Evolutionary conservation across 2,329 filamentous ascomycete genomes (phyloP).

Genomic region (Boeremia exigua): DNA sequence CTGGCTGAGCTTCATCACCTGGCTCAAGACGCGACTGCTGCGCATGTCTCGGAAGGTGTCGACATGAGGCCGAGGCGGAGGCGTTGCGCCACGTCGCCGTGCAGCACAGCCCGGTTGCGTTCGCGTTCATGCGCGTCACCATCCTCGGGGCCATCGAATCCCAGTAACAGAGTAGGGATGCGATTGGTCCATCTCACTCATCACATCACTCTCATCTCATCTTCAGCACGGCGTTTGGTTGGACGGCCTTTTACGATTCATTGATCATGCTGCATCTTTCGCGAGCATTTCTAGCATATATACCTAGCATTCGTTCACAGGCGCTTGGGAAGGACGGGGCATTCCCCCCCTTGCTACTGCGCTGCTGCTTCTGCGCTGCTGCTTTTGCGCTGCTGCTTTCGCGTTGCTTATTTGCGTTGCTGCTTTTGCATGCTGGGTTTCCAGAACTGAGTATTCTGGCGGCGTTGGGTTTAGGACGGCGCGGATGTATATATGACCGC

Average conservation of each 20-base stretch:
- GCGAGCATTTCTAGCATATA: conserved; percentile 25
- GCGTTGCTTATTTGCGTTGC: not conserved
- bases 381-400: not conserved
- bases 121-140: not conserved
- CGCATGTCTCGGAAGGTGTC: conserved; percentile 48
- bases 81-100: conserved; percentile 8
- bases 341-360: not conserved
- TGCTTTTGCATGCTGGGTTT: conserved; percentile 1
- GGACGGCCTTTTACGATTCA: conserved; percentile 27
- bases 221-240: conserved; percentile 34
- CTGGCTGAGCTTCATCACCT: conserved; percentile 63
- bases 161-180: too few species aligned
- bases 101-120: conserved; percentile 6
- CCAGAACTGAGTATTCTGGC: not conserved
- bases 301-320: conserved; percentile 18
- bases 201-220: not conserved
- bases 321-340: conserved; percentile 20
- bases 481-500: too few species aligned
- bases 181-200: conserved; percentile 6
- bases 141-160: not conserved
- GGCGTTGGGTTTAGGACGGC: not conserved
- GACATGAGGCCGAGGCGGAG: conserved; percentile 1
- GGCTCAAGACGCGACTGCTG: conserved; percentile 62
- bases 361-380: not conserved
- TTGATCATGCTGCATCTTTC: conserved; percentile 29